These are phyloP conservation scores for Thraustochytrium sp. DNA, from an alignment of 352 stramenopile genomes.

Conservation along the genomic window DNA sequence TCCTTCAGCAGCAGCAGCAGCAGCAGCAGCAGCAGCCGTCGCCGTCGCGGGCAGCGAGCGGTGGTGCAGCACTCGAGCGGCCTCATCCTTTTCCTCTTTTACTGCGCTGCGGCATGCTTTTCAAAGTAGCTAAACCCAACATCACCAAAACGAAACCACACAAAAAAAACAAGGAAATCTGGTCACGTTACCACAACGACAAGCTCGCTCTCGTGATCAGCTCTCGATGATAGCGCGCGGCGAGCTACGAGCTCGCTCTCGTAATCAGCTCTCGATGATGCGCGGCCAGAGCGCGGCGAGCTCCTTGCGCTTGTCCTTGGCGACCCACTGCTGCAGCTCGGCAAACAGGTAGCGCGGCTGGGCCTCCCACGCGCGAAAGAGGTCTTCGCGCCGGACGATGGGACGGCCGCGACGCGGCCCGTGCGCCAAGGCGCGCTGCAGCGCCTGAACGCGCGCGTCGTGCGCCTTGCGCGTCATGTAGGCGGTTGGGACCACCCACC, in stretches of 20 bases:
- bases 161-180: too few species aligned
- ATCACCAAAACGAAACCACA: too few species aligned
- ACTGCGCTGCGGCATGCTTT: too few species aligned
- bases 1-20: not conserved
- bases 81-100: too few species aligned
- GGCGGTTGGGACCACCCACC: not conserved
- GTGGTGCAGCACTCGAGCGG: too few species aligned
- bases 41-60: too few species aligned
- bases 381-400: not conserved
- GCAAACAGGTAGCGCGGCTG: not conserved
- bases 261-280: not conserved
- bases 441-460: not conserved
- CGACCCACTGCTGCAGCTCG: conserved; percentile 5
- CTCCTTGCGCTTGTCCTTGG: conserved; percentile 2
- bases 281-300: not conserved
- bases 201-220: too few species aligned
- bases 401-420: not conserved
- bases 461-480: conserved; percentile 28
- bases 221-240: too few species aligned
- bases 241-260: too few species aligned
- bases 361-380: not conserved
- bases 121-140: too few species aligned
- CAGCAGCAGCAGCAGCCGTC: not conserved
- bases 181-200: too few species aligned
- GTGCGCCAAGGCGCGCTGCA: not conserved